These are phyloP conservation scores for Oxyria digyna DNA, from an alignment of 148 eudicot genomes.

Conservation along the genomic window DNA sequence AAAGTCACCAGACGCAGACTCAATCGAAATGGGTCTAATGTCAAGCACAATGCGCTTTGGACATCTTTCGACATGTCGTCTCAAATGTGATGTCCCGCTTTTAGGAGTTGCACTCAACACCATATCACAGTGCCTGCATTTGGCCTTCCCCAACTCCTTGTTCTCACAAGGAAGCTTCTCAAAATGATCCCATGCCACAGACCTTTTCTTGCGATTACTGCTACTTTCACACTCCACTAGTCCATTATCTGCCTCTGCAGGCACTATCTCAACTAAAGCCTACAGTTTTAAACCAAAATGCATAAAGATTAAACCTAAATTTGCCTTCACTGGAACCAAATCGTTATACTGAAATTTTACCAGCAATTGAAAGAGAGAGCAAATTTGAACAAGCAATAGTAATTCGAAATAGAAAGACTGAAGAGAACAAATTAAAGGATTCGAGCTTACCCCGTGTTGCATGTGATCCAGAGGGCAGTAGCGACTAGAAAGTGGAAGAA, in stretches of 20 bases:
- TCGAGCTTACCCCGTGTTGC: slow-evolving; percentile 4
- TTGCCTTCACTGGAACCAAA: not conserved
- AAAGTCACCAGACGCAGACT: slow-evolving; percentile 17
- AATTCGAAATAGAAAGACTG: not conserved
- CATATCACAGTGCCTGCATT: slow-evolving; percentile 28
- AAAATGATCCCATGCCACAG: slow-evolving; percentile 38
- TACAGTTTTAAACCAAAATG: slow-evolving; percentile 4
- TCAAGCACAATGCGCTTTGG: slow-evolving; percentile 27
- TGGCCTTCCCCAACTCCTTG: slow-evolving; percentile 33
- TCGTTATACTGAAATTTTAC: not conserved
- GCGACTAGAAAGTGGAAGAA: not conserved
- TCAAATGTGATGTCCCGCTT: slow-evolving; percentile 44
- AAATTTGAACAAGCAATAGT: not conserved
- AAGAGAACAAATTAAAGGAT: not conserved
- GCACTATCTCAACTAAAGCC: slow-evolving; percentile 21
- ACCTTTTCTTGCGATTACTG: slow-evolving; percentile 23
- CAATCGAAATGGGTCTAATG: slow-evolving; percentile 30
- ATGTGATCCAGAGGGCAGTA: not conserved
- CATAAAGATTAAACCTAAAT: not conserved
- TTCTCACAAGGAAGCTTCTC: slow-evolving; percentile 26
- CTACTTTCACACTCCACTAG: slow-evolving; percentile 29
- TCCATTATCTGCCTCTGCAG: slow-evolving; percentile 23
- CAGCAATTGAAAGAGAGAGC: no score
- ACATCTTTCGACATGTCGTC: slow-evolving; percentile 36
- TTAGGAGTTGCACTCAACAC: slow-evolving; percentile 32